Evolutionary conservation across 805 yeast genomes (phyloP).

Genomic region (Phaffomyces opuntiae): DNA sequence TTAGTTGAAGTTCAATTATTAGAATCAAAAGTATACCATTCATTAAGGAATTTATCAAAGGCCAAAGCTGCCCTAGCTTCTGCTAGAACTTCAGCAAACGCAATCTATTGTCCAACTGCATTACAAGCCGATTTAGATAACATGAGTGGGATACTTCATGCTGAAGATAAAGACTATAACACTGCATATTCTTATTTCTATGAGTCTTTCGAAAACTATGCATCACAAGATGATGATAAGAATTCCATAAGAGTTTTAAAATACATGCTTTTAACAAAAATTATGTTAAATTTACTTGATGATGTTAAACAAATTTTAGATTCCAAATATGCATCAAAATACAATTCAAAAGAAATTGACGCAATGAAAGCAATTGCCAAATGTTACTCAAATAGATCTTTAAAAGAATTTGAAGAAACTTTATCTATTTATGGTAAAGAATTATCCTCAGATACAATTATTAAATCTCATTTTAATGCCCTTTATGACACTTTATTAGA

Average conservation of each 20-base stretch:
- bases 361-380: slow-evolving; percentile 92
- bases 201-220: slow-evolving; percentile 90
- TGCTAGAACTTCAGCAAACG: slow-evolving; percentile 95
- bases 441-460: slow-evolving; percentile 78
- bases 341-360: slow-evolving; percentile 79
- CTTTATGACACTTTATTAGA: slow-evolving; percentile 89
- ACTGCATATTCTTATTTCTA: slow-evolving; percentile 94
- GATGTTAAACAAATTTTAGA: slow-evolving; percentile 76
- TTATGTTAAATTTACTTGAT: slow-evolving; percentile 82
- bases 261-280: slow-evolving; percentile 87
- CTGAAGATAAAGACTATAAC: slow-evolving; percentile 94
- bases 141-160: slow-evolving; percentile 92
- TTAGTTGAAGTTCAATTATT: slow-evolving; percentile 91
- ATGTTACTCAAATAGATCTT: slow-evolving; percentile 84
- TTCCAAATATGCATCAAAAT: slow-evolving; percentile 67
- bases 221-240: slow-evolving; percentile 47
- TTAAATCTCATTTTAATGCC: slow-evolving; percentile 86
- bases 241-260: slow-evolving; percentile 76
- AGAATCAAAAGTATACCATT: slow-evolving; percentile 86
- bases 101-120: slow-evolving; percentile 91
- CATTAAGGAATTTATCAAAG: slow-evolving; percentile 84
- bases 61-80: slow-evolving; percentile 88
- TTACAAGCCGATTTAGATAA: slow-evolving; percentile 91
- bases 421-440: slow-evolving; percentile 64
- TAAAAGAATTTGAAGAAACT: slow-evolving; percentile 86